A percentile compares a stretch with the other conserved stretches of the same genome.
Conservation (phyloP, 176 grass and related monocot genomes). For the Phoenix roebelenii region DNA sequence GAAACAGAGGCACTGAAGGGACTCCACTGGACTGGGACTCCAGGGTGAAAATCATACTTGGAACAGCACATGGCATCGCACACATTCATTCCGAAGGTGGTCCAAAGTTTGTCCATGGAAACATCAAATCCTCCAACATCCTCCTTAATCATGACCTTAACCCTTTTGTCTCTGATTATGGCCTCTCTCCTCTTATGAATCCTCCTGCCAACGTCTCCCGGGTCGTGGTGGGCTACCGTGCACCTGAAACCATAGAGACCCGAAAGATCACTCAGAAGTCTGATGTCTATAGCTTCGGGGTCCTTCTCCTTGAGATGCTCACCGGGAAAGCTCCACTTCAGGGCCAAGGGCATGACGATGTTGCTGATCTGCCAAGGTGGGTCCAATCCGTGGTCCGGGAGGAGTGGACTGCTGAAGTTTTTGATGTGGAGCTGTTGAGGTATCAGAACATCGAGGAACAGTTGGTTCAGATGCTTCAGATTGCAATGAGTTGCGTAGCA, state of each 20-base stretch:
- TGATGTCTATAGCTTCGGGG: constrained; percentile 84
- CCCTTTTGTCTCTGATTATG: constrained; percentile 68
- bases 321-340: constrained; percentile 88
- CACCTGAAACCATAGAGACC: constrained; percentile 75
- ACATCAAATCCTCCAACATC: constrained; percentile 92
- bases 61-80: constrained; percentile 55
- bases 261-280: constrained; percentile 86
- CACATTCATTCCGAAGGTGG: constrained; percentile 79
- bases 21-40: constrained; percentile 66
- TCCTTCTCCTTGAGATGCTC: constrained; percentile 92
- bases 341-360: constrained; percentile 69
- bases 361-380: constrained; percentile 71
- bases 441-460: constrained; percentile 70
- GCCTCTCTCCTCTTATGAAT: constrained; percentile 54
- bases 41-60: constrained; percentile 77
- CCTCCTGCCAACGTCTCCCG: constrained; percentile 53
- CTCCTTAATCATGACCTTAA: constrained; percentile 62
- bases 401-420: constrained; percentile 97
- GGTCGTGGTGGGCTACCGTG: constrained; percentile 48
- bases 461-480: constrained; percentile 89
- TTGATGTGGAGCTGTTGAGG: constrained; percentile 61
- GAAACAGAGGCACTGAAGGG: constrained; percentile 51
- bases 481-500: constrained; percentile 64
- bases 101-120: constrained; percentile 74
- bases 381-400: constrained; percentile 87